Conservation (phyloP, 2,329 filamentous ascomycete species). For the Truncatella angustata region DNA sequence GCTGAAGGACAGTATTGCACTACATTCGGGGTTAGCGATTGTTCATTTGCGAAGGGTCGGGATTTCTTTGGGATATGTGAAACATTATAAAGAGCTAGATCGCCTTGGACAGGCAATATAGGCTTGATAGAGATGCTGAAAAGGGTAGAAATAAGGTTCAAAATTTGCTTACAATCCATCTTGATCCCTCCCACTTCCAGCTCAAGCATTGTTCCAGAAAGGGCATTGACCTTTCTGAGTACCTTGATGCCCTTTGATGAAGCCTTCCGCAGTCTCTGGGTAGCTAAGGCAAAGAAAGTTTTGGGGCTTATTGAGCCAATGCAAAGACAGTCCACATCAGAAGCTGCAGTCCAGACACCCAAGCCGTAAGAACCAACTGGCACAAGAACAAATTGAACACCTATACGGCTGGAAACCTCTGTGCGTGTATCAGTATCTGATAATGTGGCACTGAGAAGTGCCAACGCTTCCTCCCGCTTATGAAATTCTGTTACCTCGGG, state of each 20-base stretch:
- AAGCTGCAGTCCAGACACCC: conserved; percentile 57
- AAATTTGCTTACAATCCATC: too few species aligned
- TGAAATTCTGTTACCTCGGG: conserved; percentile 44
- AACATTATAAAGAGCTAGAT: too few species aligned
- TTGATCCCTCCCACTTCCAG: conserved; percentile 56
- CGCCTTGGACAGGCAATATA: too few species aligned
- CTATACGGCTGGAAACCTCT: conserved; percentile 18
- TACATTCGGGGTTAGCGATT: too few species aligned
- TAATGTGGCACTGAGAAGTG: conserved; percentile 41
- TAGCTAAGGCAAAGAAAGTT: conserved; percentile 60
- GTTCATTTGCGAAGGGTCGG: too few species aligned
- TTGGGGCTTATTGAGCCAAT: conserved; percentile 60
- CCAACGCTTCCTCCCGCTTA: conserved; percentile 42
- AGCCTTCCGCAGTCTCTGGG: conserved; percentile 51
- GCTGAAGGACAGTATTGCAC: conserved; percentile 66
- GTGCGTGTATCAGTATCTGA: conserved; percentile 28
- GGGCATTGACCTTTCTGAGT: conserved; percentile 56
- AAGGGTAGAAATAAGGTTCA: too few species aligned
- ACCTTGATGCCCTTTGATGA: conserved; percentile 43
- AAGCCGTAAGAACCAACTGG: conserved; percentile 67
- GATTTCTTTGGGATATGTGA: too few species aligned
- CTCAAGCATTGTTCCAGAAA: conserved; percentile 63
- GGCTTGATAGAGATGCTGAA: too few species aligned
- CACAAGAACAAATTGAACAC: conserved; percentile 48
- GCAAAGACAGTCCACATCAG: conserved; percentile 65